Percentiles rank a stretch among this genome's conserved stretches.
Conservation (phyloP, 1,284 basidiomycete genomes). For the Pseudozyma tsukubaensis region DNA sequence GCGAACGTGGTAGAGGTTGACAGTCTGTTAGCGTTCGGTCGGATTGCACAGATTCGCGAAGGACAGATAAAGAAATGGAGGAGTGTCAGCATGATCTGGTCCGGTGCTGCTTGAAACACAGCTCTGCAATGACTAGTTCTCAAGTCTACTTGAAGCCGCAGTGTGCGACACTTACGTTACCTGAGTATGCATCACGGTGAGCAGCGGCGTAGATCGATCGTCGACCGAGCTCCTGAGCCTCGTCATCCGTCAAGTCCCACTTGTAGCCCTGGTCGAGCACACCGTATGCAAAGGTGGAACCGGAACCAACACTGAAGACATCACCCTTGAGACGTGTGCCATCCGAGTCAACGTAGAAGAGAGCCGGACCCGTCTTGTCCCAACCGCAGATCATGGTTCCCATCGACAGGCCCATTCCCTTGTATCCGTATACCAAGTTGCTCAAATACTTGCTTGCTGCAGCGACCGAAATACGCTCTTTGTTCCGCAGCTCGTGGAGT, state of each 20-base stretch:
- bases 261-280: slow-evolving; percentile 95
- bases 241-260: slow-evolving; percentile 92
- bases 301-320: slow-evolving; percentile 97
- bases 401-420: slow-evolving; percentile 99
- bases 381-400: slow-evolving; percentile 99
- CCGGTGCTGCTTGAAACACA: too few relatives aligned
- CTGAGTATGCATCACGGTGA: slow-evolving; percentile 93
- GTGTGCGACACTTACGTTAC: slow-evolving; percentile 69
- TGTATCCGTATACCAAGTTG: slow-evolving; percentile 97
- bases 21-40: slow-evolving; percentile 71
- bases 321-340: slow-evolving; percentile 95
- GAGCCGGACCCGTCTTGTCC: slow-evolving; percentile 99
- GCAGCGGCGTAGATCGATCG: slow-evolving; percentile 97
- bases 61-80: not conserved
- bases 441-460: slow-evolving; percentile 97
- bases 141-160: too few relatives aligned
- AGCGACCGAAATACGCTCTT: slow-evolving; percentile 96
- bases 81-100: not conserved
- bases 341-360: slow-evolving; percentile 99
- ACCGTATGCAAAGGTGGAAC: slow-evolving; percentile 97
- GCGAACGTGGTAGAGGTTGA: slow-evolving; percentile 95
- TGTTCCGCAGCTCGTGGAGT: slow-evolving; percentile 94
- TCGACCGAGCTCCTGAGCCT: slow-evolving; percentile 93
- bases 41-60: not conserved
- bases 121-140: not conserved